A percentile compares a stretch with the other conserved stretches of the same genome.
Evolutionary conservation across 441 rosid species (phyloP).

Genomic region (Pelargonium cotyledonis): DNA sequence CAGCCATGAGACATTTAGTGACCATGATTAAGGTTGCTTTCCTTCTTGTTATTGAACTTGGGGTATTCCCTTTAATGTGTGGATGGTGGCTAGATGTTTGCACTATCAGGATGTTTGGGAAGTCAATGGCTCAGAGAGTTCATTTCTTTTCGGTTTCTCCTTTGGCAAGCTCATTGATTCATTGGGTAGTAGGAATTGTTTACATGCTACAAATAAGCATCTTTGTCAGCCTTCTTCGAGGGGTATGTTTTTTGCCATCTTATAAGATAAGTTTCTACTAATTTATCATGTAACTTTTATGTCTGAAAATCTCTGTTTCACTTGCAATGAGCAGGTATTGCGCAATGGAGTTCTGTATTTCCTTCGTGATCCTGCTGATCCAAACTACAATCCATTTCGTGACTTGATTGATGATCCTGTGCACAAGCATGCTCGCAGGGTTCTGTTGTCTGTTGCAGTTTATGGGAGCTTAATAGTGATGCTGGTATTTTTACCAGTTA

Average conservation of each 20-base stretch:
- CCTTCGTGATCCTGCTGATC: conserved; percentile 94
- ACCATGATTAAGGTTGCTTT: conserved; percentile 99
- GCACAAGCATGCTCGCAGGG: conserved; percentile 93
- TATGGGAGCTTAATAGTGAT: conserved; percentile 95
- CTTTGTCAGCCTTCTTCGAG: conserved; percentile 96
- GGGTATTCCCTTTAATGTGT: conserved; percentile 98
- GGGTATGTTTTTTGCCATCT: conserved; percentile 49
- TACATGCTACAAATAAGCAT: conserved; percentile 99
- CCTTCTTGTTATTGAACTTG: conserved; percentile 93
- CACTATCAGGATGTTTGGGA: conserved; percentile 92
- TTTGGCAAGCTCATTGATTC: conserved; percentile 90
- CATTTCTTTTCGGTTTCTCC: conserved; percentile 83
- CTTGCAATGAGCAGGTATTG: conserved; percentile 50
- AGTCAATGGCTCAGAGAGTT: conserved; percentile 81
- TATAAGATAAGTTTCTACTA: neutral
- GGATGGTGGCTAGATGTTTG: conserved; percentile 99
- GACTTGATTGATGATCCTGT: conserved; percentile 97
- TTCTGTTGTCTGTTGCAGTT: conserved; percentile 82
- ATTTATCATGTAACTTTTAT: conserved; percentile 13
- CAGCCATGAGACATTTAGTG: conserved; percentile 98
- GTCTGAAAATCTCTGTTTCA: conserved; percentile 16
- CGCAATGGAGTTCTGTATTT: conserved; percentile 87
- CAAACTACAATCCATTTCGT: conserved; percentile 91
- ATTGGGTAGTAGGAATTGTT: conserved; percentile 95
- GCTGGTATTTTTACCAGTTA: conserved; percentile 95